phyloP scores from a whole-genome alignment of 371 early-diverging fungal genomes.

The Mortierella sp. region DNA sequence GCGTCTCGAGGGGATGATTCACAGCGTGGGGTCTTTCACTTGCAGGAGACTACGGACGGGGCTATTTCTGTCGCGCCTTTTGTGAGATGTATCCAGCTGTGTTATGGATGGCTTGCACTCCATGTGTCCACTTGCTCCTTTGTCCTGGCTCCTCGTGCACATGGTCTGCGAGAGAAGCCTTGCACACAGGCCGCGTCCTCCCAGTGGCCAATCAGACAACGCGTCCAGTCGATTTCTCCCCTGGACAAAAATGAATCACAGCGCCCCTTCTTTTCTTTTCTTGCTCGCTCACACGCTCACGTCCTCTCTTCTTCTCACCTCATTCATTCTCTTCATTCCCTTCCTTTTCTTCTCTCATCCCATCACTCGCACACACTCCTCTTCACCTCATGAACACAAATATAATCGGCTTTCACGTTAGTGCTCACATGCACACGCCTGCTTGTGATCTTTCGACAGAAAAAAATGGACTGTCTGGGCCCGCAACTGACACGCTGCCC shows the following conservation, averaged over 20 bases:
- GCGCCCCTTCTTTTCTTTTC: background rate
- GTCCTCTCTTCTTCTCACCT: background rate
- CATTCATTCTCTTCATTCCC: background rate
- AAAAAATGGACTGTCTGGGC: background rate
- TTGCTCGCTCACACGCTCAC: background rate
- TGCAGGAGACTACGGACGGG: too few species aligned
- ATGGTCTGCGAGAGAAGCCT: too few species aligned
- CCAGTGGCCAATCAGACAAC: too few species aligned
- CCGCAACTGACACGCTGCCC: background rate
- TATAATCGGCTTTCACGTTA: conserved; percentile 50
- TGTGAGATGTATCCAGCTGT: background rate
- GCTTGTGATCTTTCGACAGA: background rate
- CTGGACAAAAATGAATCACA: too few species aligned
- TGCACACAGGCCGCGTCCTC: too few species aligned
- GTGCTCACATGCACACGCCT: background rate
- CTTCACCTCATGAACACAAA: conserved; percentile 42
- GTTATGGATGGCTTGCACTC: too few species aligned
- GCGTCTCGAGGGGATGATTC: background rate
- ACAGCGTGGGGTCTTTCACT: background rate
- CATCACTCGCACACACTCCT: background rate
- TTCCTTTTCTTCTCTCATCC: background rate
- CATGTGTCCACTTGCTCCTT: too few species aligned
- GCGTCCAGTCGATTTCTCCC: too few species aligned
- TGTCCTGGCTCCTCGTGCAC: too few species aligned
- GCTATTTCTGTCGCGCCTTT: background rate